Conservation (phyloP, 352 stramenopile genomes). For the Pythium biforme region DNA sequence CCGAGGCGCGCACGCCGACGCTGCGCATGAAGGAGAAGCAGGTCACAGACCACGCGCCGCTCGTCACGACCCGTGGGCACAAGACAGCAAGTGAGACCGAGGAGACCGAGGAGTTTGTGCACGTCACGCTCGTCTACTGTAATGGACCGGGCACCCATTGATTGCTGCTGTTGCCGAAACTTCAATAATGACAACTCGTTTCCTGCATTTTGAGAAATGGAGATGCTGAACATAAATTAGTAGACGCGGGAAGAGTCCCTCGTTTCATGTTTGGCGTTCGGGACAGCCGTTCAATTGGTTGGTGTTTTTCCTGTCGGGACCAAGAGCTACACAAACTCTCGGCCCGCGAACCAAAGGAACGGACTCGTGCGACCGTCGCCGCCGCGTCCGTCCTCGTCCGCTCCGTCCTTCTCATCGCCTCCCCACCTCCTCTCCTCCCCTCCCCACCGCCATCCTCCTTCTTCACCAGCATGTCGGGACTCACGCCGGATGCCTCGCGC, state of each 20-base stretch:
- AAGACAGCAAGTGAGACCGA: background rate
- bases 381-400: background rate
- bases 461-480: constrained; percentile 69
- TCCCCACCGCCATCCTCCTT: background rate
- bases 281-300: constrained; percentile 28
- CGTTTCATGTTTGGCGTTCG: constrained; percentile 13
- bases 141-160: constrained; percentile 16
- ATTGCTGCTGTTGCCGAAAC: background rate
- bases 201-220: background rate
- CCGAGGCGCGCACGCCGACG: constrained; percentile 47
- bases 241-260: background rate
- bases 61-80: constrained; percentile 41
- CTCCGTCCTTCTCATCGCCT: background rate
- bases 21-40: constrained; percentile 68
- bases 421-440: background rate
- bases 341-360: background rate
- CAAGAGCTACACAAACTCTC: constrained; percentile 3
- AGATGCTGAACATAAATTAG: background rate
- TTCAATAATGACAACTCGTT: background rate
- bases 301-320: constrained; percentile 10
- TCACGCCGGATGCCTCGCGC: constrained; percentile 80
- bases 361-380: background rate
- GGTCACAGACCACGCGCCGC: constrained; percentile 69
- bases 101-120: constrained; percentile 14
- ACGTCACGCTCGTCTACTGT: constrained; percentile 17